These are phyloP conservation scores for Silybum marianum DNA, from an alignment of 129 eudicot genomes.

Conservation along the genomic window DNA sequence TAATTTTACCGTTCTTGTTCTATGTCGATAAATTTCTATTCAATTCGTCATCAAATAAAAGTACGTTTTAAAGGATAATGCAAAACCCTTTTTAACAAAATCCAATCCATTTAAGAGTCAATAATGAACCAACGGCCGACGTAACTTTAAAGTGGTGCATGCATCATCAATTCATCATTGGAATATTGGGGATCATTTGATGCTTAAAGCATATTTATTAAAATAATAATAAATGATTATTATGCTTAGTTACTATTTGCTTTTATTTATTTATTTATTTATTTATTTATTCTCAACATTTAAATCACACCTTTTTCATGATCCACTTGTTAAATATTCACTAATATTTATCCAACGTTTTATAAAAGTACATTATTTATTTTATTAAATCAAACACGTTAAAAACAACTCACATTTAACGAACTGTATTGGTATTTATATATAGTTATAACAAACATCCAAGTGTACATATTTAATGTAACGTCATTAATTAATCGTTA, in stretches of 20 bases:
- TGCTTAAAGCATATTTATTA: neutral
- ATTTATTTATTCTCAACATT: neutral
- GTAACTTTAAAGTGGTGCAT: conserved; percentile 1
- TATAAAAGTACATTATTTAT: neutral
- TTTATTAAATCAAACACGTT: neutral
- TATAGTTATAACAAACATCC: neutral
- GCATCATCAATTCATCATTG: neutral
- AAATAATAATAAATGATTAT: neutral
- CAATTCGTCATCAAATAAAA: neutral
- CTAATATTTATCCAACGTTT: neutral
- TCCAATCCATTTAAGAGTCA: neutral
- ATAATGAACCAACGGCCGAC: neutral
- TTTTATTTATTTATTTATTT: neutral
- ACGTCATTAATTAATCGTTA: neutral
- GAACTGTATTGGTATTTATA: neutral
- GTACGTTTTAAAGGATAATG: neutral
- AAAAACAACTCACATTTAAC: neutral
- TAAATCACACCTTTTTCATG: neutral
- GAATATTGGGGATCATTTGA: neutral
- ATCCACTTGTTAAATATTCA: neutral
- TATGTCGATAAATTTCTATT: neutral
- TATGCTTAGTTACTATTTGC: neutral
- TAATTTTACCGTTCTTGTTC: neutral
- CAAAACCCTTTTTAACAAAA: neutral
- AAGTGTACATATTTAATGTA: neutral